Evolutionary conservation across 768 basidiomycete species (phyloP), one percentile per base, ranked within the genome.

Genomic region (Rhizopogon vesiculosus): DNA sequence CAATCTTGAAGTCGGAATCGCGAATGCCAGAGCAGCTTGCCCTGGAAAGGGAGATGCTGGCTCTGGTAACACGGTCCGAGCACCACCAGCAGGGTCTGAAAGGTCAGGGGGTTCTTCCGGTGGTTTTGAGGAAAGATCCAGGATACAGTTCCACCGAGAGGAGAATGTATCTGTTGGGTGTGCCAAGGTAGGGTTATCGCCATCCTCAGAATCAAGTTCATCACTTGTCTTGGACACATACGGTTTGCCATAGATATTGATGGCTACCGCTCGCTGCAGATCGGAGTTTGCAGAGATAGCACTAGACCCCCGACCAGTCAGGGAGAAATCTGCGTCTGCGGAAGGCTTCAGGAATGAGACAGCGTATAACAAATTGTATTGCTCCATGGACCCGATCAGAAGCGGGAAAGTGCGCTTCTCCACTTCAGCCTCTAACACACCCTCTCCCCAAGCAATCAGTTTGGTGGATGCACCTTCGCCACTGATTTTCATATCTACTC

Each of bases 131-230:
- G 80, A 72, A n/a, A 97, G 76, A 67, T 95, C 91, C 18, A 97
- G 82, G 1, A 91, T 76, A 61, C 92, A 94, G 60, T 92, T 96
- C 94, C 94, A 97, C 31, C 86, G 76, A 1, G 93, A 94, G 0
- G 85, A 82, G 69, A 94, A 97, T 0, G 83, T 76, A 12, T 72
- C 74, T 7, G 93, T 91, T 0, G 89, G 91, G 61, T 85, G 91
- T 1, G 66, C 59, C 7, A 65, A 22, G 38, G 35, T 22, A 42
- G 64, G 54, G 8, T 66, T 29, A 5, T 61, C 45, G 31, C 63
- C 61, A 48, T 58, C 51, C 39, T 56, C 58, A 12, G 45, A 16
- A 15, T 56, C 61, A 42, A 52, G 58, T 7, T 59, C 60, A 41
- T 28, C 61, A 39, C 62, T 62, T 43, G 33, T 42, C 18, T 65